These are phyloP conservation scores for Petunia hybrid DNA, from an alignment of 305 asterid genomes.

Conservation along the genomic window DNA sequence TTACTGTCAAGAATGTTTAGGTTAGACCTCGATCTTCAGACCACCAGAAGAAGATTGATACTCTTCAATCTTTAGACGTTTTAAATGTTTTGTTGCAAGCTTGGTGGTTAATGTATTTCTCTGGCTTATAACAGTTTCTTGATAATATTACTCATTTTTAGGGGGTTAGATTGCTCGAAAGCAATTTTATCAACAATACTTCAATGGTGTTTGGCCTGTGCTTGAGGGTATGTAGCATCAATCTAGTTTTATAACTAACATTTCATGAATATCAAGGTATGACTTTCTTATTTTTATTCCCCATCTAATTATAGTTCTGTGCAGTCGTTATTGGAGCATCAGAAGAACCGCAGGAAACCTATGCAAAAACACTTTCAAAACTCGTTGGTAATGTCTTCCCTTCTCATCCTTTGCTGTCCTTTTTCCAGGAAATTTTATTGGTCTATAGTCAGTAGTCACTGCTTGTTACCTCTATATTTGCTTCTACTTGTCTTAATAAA, in stretches of 20 bases:
- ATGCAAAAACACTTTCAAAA: slow-evolving; percentile 87
- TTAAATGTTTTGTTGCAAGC: neutral
- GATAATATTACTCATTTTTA: slow-evolving; percentile 45
- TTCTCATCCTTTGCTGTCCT: neutral
- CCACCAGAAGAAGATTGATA: slow-evolving; percentile 15
- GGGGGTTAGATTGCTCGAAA: slow-evolving; percentile 90
- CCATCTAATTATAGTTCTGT: slow-evolving; percentile 33
- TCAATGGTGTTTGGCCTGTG: slow-evolving; percentile 97
- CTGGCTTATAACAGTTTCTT: slow-evolving; percentile 31
- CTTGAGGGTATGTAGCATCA: slow-evolving; percentile 69
- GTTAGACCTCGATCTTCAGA: slow-evolving; percentile 18
- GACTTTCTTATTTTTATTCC: slow-evolving; percentile 29
- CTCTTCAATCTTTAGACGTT: slow-evolving; percentile 22
- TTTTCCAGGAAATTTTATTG: slow-evolving; percentile 20
- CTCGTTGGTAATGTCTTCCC: slow-evolving; percentile 68
- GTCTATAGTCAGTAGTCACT: slow-evolving; percentile 20
- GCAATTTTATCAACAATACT: slow-evolving; percentile 96
- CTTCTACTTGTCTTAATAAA: slow-evolving; percentile 4
- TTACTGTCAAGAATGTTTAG: neutral
- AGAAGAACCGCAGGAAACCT: slow-evolving; percentile 80
- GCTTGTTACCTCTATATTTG: slow-evolving; percentile 25
- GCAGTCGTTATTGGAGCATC: slow-evolving; percentile 95
- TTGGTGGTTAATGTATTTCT: slow-evolving; percentile 16
- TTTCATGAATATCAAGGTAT: slow-evolving; percentile 23
- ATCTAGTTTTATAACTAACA: neutral